phyloP scores from a whole-genome alignment of 1,139 yeast species.

The Blastobotrys malaysiensis region DNA sequence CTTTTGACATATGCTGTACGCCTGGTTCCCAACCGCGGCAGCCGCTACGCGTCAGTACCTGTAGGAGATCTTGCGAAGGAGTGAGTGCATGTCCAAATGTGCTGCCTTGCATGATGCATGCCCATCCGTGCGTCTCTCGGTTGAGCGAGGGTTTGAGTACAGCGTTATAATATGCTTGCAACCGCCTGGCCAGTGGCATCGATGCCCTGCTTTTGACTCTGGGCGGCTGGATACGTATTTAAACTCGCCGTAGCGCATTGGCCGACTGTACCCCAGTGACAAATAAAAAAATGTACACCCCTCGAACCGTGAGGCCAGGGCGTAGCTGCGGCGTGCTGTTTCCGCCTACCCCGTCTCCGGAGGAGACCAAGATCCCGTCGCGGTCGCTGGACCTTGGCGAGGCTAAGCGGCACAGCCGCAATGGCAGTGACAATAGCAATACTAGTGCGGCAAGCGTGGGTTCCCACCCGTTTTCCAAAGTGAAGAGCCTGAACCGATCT shows the following conservation, averaged over 20 bases:
- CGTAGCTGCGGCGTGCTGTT: not conserved
- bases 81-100: not conserved
- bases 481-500: not conserved
- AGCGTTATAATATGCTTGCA: not conserved
- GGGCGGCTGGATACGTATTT: not conserved
- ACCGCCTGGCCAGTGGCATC: not conserved
- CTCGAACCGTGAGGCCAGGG: not conserved
- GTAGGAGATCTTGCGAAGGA: not conserved
- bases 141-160: not conserved
- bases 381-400: not conserved
- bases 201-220: not conserved
- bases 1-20: not conserved
- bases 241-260: not conserved
- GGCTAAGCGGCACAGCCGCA: not conserved
- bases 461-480: not conserved
- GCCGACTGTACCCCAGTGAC: too few species aligned
- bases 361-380: not conserved
- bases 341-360: not conserved
- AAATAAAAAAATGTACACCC: not conserved
- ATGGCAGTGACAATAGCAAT: not conserved
- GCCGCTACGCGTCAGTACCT: not conserved
- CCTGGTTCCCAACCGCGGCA: not conserved
- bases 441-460: not conserved
- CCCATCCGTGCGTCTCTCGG: not conserved
- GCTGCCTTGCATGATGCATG: not conserved